Evolutionary conservation across 2,329 filamentous ascomycete species (phyloP), one percentile per base, ranked within the genome.

Genomic region (Ascochyta lentis): DNA sequence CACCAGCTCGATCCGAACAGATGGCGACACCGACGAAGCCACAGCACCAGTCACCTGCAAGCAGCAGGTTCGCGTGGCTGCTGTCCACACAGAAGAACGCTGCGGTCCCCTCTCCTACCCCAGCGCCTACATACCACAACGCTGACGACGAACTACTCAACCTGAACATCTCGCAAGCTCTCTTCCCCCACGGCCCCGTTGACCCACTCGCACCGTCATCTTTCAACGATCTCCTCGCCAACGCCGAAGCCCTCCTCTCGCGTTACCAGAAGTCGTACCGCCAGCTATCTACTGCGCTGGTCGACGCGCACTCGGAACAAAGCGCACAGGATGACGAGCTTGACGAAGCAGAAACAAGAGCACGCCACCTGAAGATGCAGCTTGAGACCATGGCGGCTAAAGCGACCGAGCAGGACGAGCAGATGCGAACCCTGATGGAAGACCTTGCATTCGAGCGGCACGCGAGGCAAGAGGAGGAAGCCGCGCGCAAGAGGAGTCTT

Each of bases 291-390:
- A 69, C 69, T 19, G 65, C 68, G 2, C 73, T 87, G 39, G 78
- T 80, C 35, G 79, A 83, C 57, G 77, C 80, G 3, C 73, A 80
- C 33, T 81, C 81, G 4, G 84, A 86, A 62, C 81, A 84, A 56
- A 81, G 80, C 47, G 81, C 82, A 10, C 82, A 84, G 61, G 77
- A 79, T n/a, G 85, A 87, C 59, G 86, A 88, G 68, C 77, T 85
- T 0, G 84, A 86, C 57, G 85, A 87, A 63, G 80, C 84, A 13
- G 79, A 85, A 31, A 85, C 83, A 35, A 79, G 84, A 7, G 79
- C 83, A 13, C 77, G 80, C 34, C 82, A 86, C 62, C 73, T 87
- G 49, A 87, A 86, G 72, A 77, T 82, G 60, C 86, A 88, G 69
- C 76, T 88, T 19, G 82, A 86, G 67, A 83, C 83, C 34, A 83